Evolutionary conservation across 2,329 filamentous ascomycete genomes (phyloP), one percentile per base, ranked within the genome.

Genomic region (Hypoxylon sp.): DNA sequence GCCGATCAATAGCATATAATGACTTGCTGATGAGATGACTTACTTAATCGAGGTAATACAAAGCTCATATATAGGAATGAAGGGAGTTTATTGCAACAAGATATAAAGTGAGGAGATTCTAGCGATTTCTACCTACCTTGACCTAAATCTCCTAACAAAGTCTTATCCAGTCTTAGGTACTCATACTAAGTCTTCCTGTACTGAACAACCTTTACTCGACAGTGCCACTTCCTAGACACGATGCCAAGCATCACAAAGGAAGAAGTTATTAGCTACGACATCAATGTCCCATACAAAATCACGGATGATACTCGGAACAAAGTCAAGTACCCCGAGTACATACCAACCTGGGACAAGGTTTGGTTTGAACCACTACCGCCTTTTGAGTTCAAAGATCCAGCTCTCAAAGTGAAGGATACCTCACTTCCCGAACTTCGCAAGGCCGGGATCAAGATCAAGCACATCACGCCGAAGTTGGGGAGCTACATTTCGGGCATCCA

Each of bases 271-370:
- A 54, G 39, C 51, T 62, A 55, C 51, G 51, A 62, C 44, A 62
- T 62, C 51, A 55, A 62, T 11, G 59, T 62, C 42, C 59, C 59
- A 31, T 62, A 62, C 21, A 62, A 50, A 17, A 44, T 54, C 17
- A 55, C 21, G 6, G 50, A 50, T 8, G 44, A 62, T 21, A 50
- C 59, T 19, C 39, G 37, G 17, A 54, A 19, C 51, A 55, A 62
- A 32, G 44, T 62, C 11, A 62, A 62, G 13, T 62, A 62, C 21
- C 47, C 57, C 27, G 48, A 61, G 17, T 53, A 61, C 27, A 61
- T 53, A 24, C 57, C 58, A 8, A 54, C 37, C 58, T 61, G 58
- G 58, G 58, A 61, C 50, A 61, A 61, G 29, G 19, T 61, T 10
- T 54, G 48, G 48, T 54, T 61, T 44, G 58, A 61, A 1, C 58